Conservation (phyloP, 1,284 basidiomycete species). For the Schizophyllum amplum region DNA sequence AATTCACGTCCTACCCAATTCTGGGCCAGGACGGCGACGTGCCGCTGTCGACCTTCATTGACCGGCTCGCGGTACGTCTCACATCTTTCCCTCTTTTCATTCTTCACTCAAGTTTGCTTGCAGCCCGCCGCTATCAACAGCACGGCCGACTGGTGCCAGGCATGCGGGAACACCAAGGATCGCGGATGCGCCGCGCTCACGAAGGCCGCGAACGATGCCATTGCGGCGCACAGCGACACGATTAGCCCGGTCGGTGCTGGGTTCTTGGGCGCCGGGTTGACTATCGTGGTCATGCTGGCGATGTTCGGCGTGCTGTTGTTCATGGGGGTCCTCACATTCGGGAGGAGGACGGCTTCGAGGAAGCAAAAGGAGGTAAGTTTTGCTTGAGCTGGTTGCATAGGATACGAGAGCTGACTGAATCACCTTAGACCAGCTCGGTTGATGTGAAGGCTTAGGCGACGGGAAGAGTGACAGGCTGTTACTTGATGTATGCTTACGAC, state of each 20-base stretch:
- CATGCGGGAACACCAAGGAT: slow-evolving; percentile 45
- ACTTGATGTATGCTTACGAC: no score
- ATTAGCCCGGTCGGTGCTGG: slow-evolving; percentile 55
- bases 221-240: slow-evolving; percentile 23
- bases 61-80: slow-evolving; percentile 36
- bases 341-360: slow-evolving; percentile 8
- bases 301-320: slow-evolving; percentile 34
- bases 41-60: slow-evolving; percentile 47
- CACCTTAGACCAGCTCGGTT: no score
- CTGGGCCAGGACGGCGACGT: slow-evolving; percentile 53
- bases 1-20: slow-evolving; percentile 53
- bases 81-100: background rate
- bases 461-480: no score
- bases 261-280: slow-evolving; percentile 56
- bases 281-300: slow-evolving; percentile 34
- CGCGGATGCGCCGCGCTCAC: slow-evolving; percentile 48
- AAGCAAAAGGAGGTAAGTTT: background rate
- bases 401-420: background rate
- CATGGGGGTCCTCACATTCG: slow-evolving; percentile 37
- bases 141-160: slow-evolving; percentile 49
- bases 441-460: no score
- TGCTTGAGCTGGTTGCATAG: background rate
- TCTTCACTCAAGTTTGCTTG: slow-evolving; percentile 1
- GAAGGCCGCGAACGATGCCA: slow-evolving; percentile 26
- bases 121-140: slow-evolving; percentile 44